Conservation (phyloP, 805 yeast species). For the Tetrapisispora taiwanensis region DNA sequence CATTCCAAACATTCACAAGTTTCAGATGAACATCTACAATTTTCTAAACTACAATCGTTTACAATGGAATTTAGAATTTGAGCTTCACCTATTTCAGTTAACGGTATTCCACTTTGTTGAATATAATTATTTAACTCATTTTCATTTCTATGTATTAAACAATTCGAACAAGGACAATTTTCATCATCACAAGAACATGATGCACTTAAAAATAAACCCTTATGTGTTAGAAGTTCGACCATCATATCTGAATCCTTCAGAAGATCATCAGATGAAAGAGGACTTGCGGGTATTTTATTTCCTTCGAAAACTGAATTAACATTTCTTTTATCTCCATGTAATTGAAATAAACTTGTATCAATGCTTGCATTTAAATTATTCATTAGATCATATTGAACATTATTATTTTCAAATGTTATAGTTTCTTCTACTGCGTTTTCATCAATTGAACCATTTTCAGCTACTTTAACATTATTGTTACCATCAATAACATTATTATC, state of each 20-base stretch:
- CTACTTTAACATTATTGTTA: too few species aligned
- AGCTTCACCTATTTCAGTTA: conserved; percentile 22
- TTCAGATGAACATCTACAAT: conserved; percentile 17
- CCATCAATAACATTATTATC: too few species aligned
- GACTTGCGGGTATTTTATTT: neutral
- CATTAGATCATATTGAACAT: neutral
- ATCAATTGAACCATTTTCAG: neutral
- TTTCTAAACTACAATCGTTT: conserved; percentile 5
- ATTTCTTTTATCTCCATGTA: neutral
- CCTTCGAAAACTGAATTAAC: too few species aligned
- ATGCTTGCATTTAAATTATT: neutral
- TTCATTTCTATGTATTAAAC: conserved; percentile 29
- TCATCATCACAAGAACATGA: conserved; percentile 27
- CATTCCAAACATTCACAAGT: conserved; percentile 20
- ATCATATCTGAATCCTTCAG: conserved; percentile 9
- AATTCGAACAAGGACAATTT: conserved; percentile 26
- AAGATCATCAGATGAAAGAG: conserved; percentile 3
- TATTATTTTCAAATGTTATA: too few species aligned
- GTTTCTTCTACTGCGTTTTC: neutral
- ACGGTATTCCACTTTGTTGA: conserved; percentile 23
- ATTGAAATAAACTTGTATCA: neutral
- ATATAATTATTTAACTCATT: conserved; percentile 24
- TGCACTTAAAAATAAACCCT: conserved; percentile 26
- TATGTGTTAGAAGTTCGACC: conserved; percentile 27
- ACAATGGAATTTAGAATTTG: conserved; percentile 8